These are phyloP conservation scores for Rhizophora mangle DNA, from an alignment of 345 rosid genomes.

Conservation along the genomic window DNA sequence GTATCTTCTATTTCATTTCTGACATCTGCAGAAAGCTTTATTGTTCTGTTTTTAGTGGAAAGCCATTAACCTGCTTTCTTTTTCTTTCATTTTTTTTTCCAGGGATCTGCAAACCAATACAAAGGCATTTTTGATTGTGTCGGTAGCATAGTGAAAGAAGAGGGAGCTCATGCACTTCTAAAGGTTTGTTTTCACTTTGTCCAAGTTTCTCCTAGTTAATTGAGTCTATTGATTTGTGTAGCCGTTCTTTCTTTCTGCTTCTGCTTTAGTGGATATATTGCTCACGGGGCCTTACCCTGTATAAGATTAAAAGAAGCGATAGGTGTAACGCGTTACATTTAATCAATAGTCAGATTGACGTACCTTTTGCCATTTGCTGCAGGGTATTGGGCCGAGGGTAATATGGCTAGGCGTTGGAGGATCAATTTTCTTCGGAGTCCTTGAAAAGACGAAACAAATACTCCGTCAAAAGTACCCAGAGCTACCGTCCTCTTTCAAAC, in stretches of 20 bases:
- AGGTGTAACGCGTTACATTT: not conserved
- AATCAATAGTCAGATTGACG: not conserved
- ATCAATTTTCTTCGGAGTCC: constrained; percentile 80
- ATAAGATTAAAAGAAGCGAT: not conserved
- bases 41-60: not conserved
- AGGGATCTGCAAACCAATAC: constrained; percentile 83
- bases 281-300: too few relatives aligned
- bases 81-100: not conserved
- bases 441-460: constrained; percentile 68
- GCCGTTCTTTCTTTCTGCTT: not conserved
- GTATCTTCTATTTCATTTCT: not conserved
- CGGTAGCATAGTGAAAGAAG: constrained; percentile 65
- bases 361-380: constrained; percentile 5
- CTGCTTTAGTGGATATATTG: too few relatives aligned
- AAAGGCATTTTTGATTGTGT: constrained; percentile 74
- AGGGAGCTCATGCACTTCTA: constrained; percentile 79
- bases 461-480: constrained; percentile 40
- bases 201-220: not conserved
- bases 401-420: constrained; percentile 92
- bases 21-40: not conserved
- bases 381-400: constrained; percentile 90
- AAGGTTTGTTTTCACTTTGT: constrained; percentile 43
- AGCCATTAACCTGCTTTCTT: not conserved
- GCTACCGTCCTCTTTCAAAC: constrained; percentile 1
- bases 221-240: not conserved